Evolutionary conservation across 2,329 filamentous ascomycete species (phyloP), one percentile per base, ranked within the genome.

Genomic region (Didymella pinodella): DNA sequence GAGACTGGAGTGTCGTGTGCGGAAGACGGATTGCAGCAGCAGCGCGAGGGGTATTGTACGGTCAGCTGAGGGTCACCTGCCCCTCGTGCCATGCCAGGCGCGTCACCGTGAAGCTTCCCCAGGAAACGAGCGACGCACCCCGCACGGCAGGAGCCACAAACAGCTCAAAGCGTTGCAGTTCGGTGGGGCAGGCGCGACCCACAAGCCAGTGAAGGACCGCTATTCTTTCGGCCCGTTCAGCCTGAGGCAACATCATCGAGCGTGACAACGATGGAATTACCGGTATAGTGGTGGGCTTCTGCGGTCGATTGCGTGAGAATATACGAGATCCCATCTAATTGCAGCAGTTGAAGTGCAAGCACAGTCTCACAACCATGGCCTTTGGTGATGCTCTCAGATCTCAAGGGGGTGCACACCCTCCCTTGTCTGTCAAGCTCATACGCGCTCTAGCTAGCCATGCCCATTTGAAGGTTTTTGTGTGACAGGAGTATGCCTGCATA

Each of bases 51-150:
- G 53, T 46, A 48, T 29, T 52, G 56, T 62, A 54, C 59, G 46
- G 34, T 70, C 62, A 67, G 63, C 59, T 64, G 67, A 66, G 66
- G 61, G 64, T 64, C 61, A 66, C 64, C 47, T 52, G 62, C 67
- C 43, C 57, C 28, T 69, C 65, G 65, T 69, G 65, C 64, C 48
- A 63, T 62, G 45, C 50, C 63, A 49, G 38, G 54, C 52, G 59
- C 63, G 65, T 67, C 65, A 69, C 65, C 46, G 44, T 64, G 54
- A 57, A 65, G 57, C 55, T 65, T 62, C 65, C 67, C 67, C 67
- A 67, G 65, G 66, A 60, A 68, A 65, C 58, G 56, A 54, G 56
- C 50, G 46, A 59, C 47, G 52, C 51, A 62, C 65, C 66, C 66
- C 67, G 65, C 67, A 64, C 65, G 47, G 62, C 62, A 64, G 59